Conservation (phyloP, 192 early-diverging fungal species). For the Coemansia sp. region DNA sequence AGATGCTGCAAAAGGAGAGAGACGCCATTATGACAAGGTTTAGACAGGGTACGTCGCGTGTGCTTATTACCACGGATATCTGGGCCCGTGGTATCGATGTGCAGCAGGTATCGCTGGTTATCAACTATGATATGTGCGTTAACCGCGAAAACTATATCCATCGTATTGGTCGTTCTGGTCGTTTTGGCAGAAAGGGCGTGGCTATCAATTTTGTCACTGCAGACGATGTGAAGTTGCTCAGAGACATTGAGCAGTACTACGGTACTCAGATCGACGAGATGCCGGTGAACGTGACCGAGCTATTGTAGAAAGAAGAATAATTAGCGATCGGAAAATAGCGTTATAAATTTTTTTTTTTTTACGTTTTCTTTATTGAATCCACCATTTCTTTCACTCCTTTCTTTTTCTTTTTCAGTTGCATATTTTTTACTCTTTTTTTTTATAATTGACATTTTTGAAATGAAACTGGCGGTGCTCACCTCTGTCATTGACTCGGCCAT, state of each 20-base stretch:
- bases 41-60: constrained; percentile 88
- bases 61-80: constrained; percentile 97
- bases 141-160: constrained; percentile 99
- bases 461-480: neutral
- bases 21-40: constrained; percentile 98
- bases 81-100: constrained; percentile 99
- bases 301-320: constrained; percentile 22
- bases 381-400: neutral
- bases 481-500: constrained; percentile 6
- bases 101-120: constrained; percentile 97
- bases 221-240: constrained; percentile 88
- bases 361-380: neutral
- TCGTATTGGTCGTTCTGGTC: constrained; percentile 95
- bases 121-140: constrained; percentile 94
- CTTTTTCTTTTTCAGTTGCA: neutral
- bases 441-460: neutral
- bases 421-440: constrained; percentile 5
- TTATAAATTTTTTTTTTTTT: neutral
- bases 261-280: constrained; percentile 56
- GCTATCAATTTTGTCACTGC: constrained; percentile 98
- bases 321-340: neutral
- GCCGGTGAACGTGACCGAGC: constrained; percentile 49
- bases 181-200: constrained; percentile 98
- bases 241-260: constrained; percentile 99
- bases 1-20: constrained; percentile 98